A percentile compares a stretch with the other conserved stretches of the same genome.
These are phyloP conservation scores for Adansonia grandidieri DNA, from an alignment of 441 rosid species.

Conservation along the genomic window DNA sequence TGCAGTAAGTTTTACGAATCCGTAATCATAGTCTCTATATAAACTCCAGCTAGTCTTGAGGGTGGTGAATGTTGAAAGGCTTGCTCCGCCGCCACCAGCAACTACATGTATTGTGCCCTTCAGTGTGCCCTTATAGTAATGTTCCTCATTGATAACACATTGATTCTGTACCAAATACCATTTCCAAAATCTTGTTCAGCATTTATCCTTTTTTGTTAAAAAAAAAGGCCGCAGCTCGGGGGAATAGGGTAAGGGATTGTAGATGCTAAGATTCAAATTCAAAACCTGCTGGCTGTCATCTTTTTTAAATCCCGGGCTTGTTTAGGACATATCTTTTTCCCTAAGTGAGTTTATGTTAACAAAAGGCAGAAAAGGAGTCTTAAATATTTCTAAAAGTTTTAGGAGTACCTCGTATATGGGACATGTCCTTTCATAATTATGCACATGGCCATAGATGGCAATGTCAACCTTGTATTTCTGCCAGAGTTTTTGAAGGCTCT, in stretches of 20 bases:
- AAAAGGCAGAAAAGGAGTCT: not conserved
- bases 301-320: not conserved
- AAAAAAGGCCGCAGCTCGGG: too few relatives aligned
- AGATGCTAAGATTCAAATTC: not conserved
- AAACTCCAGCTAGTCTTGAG: constrained; percentile 70
- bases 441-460: constrained; percentile 81
- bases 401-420: constrained; percentile 78
- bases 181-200: not conserved
- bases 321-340: not conserved
- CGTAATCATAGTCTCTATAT: constrained; percentile 63
- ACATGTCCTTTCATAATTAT: constrained; percentile 83
- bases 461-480: constrained; percentile 87
- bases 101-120: constrained; percentile 83
- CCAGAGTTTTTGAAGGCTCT: constrained; percentile 82
- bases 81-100: constrained; percentile 91
- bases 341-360: not conserved
- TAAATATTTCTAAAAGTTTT: not conserved
- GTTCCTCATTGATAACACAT: constrained; percentile 63
- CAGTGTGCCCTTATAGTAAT: constrained; percentile 50
- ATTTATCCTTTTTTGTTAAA: too few relatives aligned
- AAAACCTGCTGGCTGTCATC: too few relatives aligned
- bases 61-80: constrained; percentile 56
- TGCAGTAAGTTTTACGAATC: constrained; percentile 73
- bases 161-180: constrained; percentile 1
- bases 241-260: too few relatives aligned